Percentiles rank a stretch among this genome's conserved stretches.
These are phyloP conservation scores for Pichia sp. DNA, from an alignment of 1,139 yeast genomes.

Conservation along the genomic window DNA sequence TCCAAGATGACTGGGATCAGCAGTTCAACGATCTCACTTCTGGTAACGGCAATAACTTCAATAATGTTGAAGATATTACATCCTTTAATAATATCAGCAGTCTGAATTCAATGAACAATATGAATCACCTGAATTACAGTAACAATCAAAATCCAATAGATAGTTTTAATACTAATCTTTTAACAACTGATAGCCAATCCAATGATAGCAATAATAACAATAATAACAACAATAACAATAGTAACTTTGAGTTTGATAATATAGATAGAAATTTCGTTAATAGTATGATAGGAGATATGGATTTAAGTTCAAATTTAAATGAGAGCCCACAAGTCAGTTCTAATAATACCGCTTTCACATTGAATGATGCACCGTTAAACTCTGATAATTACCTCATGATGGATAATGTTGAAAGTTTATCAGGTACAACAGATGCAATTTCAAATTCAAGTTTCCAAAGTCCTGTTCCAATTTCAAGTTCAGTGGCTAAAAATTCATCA, in stretches of 20 bases:
- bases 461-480: slow-evolving; percentile 13
- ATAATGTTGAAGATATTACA: background rate
- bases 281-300: background rate
- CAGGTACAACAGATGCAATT: background rate
- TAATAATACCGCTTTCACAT: background rate
- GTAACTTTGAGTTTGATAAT: background rate
- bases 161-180: background rate
- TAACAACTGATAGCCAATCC: background rate
- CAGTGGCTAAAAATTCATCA: slow-evolving; percentile 1
- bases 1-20: background rate
- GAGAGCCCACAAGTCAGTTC: background rate
- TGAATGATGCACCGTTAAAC: background rate
- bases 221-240: background rate
- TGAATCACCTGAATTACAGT: background rate
- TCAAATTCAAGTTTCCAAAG: slow-evolving; percentile 3
- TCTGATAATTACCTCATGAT: background rate
- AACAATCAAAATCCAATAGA: background rate
- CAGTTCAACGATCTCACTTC: background rate
- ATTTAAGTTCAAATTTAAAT: background rate
- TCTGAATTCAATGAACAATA: background rate
- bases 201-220: background rate
- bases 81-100: background rate
- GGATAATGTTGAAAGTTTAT: slow-evolving; percentile 2
- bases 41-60: background rate
- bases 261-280: slow-evolving; percentile 1